Base-by-base conservation (phyloP, 441 rosid genomes). In the Brassica balearica region DNA sequence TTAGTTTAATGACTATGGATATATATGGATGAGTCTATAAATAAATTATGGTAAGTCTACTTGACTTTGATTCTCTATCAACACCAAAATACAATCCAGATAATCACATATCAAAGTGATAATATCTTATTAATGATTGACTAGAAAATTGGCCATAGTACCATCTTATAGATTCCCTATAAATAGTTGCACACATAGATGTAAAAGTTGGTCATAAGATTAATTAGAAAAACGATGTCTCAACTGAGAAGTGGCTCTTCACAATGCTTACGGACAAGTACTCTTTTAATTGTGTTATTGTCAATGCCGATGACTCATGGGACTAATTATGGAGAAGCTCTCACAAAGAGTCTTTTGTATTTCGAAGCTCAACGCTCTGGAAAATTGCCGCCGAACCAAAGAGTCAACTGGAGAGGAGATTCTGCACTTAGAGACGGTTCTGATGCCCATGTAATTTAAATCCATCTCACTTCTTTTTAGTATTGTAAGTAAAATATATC, bases 361-460 rank as follows among this genome's bases (percentile, higher is more conserved):
- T 88, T 75, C 19, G 88, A 88, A 68, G 91, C 86, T 66, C 91
- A 88, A 80, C 83, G 91, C 3, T 86, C 90, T 0, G 91, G 91
- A 32, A 82, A 84, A 53, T 56, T 85, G 65, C 91, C 91, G 2
- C 0, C 73, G 5, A 5, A 61, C 64, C 88, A 86, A 75, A 79
- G 88, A 65, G 85, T 88, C 25, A 6, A n/a, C 0, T 86, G 90
- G 91, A 86, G 90, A 22, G 84, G 80, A n/a, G 78, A 86, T 67
- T 88, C 91, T 29, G 90, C 74, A 2, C 83, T 85, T 3, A 56
- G 77, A 38, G 91, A 86, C 46, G 88, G 90, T 46, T 32, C 55
- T 25, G 84, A 83, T 68, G 72, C 17, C 19, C 55, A 80, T 20
- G 88, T 87, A 80, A 73, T 58, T 36, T 36, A 36, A 38, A 38